These are phyloP conservation scores for Nemania sp. DNA, from an alignment of 2,329 filamentous ascomycete genomes.

Conservation along the genomic window DNA sequence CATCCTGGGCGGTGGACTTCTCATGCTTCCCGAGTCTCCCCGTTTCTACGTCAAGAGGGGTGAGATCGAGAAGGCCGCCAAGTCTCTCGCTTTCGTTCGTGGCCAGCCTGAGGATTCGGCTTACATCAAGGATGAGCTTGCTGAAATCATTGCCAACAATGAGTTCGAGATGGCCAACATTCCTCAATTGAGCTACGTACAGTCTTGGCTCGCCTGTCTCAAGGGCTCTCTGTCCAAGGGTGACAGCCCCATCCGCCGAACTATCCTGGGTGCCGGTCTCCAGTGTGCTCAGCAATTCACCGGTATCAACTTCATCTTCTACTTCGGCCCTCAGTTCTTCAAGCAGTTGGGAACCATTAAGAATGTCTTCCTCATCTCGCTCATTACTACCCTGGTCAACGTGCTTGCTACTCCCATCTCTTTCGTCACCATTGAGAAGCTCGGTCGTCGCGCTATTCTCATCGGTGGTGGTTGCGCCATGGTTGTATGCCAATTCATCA, in stretches of 20 bases:
- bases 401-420: conserved; percentile 72
- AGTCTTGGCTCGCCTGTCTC: conserved; percentile 63
- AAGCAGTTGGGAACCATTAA: conserved; percentile 63
- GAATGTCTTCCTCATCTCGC: conserved; percentile 71
- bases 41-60: conserved; percentile 73
- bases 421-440: conserved; percentile 71
- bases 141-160: conserved; percentile 75
- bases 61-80: conserved; percentile 60
- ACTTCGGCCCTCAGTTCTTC: conserved; percentile 73
- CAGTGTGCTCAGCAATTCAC: conserved; percentile 41
- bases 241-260: conserved; percentile 61
- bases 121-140: conserved; percentile 69
- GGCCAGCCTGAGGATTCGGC: conserved; percentile 67
- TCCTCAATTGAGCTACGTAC: conserved; percentile 58
- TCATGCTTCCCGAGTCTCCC: conserved; percentile 64
- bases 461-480: conserved; percentile 71
- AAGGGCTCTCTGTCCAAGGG: conserved; percentile 58
- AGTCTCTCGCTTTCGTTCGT: conserved; percentile 62
- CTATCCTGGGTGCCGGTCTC: conserved; percentile 43
- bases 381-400: conserved; percentile 78
- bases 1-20: conserved; percentile 43
- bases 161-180: conserved; percentile 67
- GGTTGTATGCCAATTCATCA: conserved; percentile 71
- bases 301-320: conserved; percentile 78
- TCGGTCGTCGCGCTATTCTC: conserved; percentile 70